Percentiles rank a stretch among this genome's conserved stretches.
These are phyloP conservation scores for Myrica gale DNA, from an alignment of 306 rosid species.

Conservation along the genomic window DNA sequence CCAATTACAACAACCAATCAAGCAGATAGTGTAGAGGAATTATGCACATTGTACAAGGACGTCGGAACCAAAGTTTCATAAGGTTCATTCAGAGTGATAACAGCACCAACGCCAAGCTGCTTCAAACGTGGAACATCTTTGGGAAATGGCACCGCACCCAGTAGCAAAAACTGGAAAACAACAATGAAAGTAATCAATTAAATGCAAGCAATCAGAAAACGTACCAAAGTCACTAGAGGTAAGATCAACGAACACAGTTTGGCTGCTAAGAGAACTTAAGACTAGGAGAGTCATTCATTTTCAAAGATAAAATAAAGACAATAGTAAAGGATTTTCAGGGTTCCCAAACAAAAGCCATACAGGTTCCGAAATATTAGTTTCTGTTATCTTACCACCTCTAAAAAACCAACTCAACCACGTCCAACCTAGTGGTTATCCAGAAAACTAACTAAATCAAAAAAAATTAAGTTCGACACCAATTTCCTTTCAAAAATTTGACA, in stretches of 20 bases:
- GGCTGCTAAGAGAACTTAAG: neutral
- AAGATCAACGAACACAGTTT: neutral
- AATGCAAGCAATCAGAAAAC: constrained; percentile 11
- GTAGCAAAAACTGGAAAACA: constrained; percentile 61
- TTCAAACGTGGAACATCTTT: constrained; percentile 89
- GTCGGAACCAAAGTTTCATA: constrained; percentile 92
- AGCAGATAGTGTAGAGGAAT: constrained; percentile 15
- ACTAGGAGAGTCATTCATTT: neutral
- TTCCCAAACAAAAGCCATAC: neutral
- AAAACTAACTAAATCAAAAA: neutral
- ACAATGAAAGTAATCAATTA: neutral
- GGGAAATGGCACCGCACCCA: constrained; percentile 98
- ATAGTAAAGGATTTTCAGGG: neutral
- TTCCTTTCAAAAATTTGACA: neutral
- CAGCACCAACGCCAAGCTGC: constrained; percentile 91
- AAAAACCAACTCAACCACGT: neutral
- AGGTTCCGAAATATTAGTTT: neutral
- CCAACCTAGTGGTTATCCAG: neutral
- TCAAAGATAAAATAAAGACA: neutral
- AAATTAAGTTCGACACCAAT: neutral
- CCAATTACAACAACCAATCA: neutral
- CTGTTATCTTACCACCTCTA: neutral
- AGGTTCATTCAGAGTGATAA: constrained; percentile 88
- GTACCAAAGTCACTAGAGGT: neutral
- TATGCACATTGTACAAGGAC: constrained; percentile 63